phyloP scores from a whole-genome alignment of 768 basidiomycete species.

The Lactarius indigo region DNA sequence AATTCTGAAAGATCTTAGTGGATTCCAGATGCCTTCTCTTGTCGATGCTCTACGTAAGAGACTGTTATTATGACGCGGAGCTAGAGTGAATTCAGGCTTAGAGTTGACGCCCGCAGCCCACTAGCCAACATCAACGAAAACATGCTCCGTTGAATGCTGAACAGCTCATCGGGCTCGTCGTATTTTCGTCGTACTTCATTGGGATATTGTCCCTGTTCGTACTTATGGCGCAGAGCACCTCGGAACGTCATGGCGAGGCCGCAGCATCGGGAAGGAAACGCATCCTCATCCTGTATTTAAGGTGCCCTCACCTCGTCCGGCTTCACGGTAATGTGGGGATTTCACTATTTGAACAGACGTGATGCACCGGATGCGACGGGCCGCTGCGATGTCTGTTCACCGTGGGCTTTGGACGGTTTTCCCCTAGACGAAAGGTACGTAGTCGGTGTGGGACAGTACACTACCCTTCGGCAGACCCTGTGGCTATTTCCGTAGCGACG shows the following conservation, averaged over 20 bases:
- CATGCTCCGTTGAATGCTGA: background rate
- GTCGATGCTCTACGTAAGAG: too few species aligned
- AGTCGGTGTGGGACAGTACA: too few species aligned
- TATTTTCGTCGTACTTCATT: slow-evolving; percentile 37
- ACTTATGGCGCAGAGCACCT: slow-evolving; percentile 28
- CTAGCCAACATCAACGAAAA: too few species aligned
- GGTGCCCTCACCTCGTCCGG: slow-evolving; percentile 36
- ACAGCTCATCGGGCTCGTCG: slow-evolving; percentile 27
- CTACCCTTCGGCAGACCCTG: too few species aligned
- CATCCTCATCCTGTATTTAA: slow-evolving; percentile 29
- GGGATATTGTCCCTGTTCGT: slow-evolving; percentile 33
- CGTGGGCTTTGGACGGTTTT: slow-evolving; percentile 53
- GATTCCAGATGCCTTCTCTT: too few species aligned
- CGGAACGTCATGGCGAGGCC: slow-evolving; percentile 6
- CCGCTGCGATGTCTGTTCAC: slow-evolving; percentile 54
- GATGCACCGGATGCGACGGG: slow-evolving; percentile 37
- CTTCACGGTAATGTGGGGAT: slow-evolving; percentile 50
- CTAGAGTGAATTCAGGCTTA: too few species aligned
- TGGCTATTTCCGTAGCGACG: slow-evolving; percentile 64
- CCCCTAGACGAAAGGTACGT: slow-evolving; percentile 48
- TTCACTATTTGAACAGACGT: slow-evolving; percentile 64
- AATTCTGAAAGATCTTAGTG: too few species aligned
- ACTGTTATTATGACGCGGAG: too few species aligned
- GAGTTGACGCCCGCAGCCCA: too few species aligned
- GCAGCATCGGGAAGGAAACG: background rate